These are phyloP conservation scores for Rubroboletus pulcherrimus DNA, from an alignment of 768 basidiomycete species.

Conservation along the genomic window DNA sequence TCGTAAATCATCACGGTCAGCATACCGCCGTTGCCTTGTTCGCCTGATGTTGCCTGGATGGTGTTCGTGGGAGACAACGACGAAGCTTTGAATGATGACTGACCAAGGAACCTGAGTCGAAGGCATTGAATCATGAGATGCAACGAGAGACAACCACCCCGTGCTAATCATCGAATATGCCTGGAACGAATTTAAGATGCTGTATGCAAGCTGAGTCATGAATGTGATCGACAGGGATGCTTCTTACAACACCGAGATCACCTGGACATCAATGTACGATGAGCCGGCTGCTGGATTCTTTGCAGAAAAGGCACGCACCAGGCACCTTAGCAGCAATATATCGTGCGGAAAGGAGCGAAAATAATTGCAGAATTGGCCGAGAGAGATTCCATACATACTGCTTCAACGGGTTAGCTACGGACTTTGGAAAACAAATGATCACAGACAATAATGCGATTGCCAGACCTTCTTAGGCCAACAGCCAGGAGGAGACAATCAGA, in stretches of 20 bases:
- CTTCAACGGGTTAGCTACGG: background rate
- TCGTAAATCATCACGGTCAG: background rate
- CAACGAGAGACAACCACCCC: background rate
- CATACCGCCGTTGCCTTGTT: background rate
- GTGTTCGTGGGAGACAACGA: background rate
- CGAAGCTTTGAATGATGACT: background rate
- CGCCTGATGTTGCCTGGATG: background rate
- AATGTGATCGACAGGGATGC: no score
- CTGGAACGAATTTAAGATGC: no score
- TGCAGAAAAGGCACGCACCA: background rate
- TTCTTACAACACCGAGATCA: background rate
- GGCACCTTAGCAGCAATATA: background rate
- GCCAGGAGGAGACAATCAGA: background rate
- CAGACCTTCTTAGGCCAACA: background rate
- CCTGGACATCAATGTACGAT: background rate
- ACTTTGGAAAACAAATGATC: background rate
- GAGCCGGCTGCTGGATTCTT: background rate
- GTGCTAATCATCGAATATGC: background rate
- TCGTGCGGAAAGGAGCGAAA: background rate
- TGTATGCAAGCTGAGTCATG: background rate
- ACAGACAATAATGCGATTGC: background rate
- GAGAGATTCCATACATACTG: background rate
- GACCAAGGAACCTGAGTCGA: background rate
- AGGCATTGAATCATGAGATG: background rate
- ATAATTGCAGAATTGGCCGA: background rate